Conservation (phyloP, 257 asterid genomes). For the Nicotiana attenuata region DNA sequence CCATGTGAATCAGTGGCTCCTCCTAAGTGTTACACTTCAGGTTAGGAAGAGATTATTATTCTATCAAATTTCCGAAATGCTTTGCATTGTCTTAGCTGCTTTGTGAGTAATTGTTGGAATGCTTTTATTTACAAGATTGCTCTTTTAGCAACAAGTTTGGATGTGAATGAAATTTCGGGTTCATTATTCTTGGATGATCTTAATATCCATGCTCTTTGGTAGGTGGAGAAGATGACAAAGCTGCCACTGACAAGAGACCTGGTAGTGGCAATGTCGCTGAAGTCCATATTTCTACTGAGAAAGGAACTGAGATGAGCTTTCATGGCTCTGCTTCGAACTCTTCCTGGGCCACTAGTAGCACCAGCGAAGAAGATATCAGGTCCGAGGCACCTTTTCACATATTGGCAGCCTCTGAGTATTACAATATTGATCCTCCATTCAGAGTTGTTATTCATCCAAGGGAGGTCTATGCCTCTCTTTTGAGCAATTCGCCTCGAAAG, state of each 20-base stretch:
- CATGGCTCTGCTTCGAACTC: constrained; percentile 27
- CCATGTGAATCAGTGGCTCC: constrained; percentile 19
- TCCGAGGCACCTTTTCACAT: constrained; percentile 22
- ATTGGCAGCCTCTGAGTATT: constrained; percentile 20
- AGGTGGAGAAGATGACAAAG: constrained; percentile 25
- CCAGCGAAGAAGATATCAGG: constrained; percentile 30
- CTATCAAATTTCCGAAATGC: not conserved
- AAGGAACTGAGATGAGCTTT: constrained; percentile 12
- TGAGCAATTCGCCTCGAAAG: constrained; percentile 34
- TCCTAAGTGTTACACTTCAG: constrained; percentile 19
- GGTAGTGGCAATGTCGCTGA: constrained; percentile 16
- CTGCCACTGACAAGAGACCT: constrained; percentile 18
- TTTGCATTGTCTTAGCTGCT: not conserved
- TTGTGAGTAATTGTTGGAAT: not conserved
- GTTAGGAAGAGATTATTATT: constrained; percentile 15
- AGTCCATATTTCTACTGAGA: constrained; percentile 14
- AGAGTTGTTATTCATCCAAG: constrained; percentile 16
- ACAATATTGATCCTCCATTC: constrained; percentile 20
- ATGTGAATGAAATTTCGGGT: not conserved
- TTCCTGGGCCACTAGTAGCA: constrained; percentile 26
- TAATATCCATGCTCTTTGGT: constrained; percentile 7
- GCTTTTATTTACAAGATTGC: not conserved
- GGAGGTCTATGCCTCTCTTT: constrained; percentile 27
- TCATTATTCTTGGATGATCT: not conserved
- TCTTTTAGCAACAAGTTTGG: not conserved